Evolutionary conservation across 495 filamentous ascomycete genomes (phyloP), one percentile per base, ranked within the genome.

Genomic region (Neurospora sp.): DNA sequence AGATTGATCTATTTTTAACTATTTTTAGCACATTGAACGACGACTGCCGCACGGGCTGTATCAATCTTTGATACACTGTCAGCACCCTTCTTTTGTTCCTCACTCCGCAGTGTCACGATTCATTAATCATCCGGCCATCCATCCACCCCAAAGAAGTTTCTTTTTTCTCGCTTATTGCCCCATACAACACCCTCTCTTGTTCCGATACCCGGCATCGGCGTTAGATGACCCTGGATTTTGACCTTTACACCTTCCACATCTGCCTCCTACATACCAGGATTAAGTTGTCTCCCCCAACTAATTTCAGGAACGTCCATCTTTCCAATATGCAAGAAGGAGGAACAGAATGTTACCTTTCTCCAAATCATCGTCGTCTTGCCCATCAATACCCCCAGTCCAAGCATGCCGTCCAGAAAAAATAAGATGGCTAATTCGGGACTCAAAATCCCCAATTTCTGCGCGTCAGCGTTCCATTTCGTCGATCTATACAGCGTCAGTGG

Each of bases 1-100:
- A 37, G 41, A 69, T 45, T 44, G 70, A 45, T 74, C 77, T 80
- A 79, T 79, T 79, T 79, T 76, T 78, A 78, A 75, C 73, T 80
- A 80, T 79, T 80, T 79, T 80, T 79, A 80, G 78, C 70, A 73
- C 6, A 40, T 22, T 70, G 31, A 45, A 45, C 44, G 8, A 45
- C 44, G 45, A 22, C 48, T 59, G 48, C 48, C 48, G 53, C 27
- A 65, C 27, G 53, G 53, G 53, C 53, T 61, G 53, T 61, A 61
- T 61, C 53, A 61, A 61, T 61, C 53, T 61, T 61, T 14, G 22
- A 61, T 16, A 35, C 53, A 61, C 53, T 18, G 53, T 61, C 53
- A 61, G 53, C 53, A 61, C 14, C 27, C 53, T 35, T 61, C 27
- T 18, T 18, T 35, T 31, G 3, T 31, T 61, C 22, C 48, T 31